Evolutionary conservation across 73 alveolate genomes (phyloP), one percentile per base, ranked within the genome.

Genomic region (Durusdinium trenchii): DNA sequence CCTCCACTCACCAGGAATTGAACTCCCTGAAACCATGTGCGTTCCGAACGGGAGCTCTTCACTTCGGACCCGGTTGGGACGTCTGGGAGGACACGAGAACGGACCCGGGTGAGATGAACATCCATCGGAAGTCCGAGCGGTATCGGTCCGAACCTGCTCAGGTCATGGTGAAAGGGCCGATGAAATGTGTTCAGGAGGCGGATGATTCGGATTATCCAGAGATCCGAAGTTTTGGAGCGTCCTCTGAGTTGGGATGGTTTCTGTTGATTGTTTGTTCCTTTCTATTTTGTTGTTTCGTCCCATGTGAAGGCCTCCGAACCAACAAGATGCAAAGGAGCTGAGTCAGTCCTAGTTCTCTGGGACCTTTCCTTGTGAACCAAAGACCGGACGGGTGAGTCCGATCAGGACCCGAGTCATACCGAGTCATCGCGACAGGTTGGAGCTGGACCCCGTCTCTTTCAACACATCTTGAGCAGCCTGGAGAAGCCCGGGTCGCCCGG

Each of bases 391-490:
- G 18, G 7, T 62, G 18, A 26, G 76, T 35, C 43, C 14, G 38
- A 20, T 62, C 40, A 10, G 14, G 5, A 4, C 43, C 79, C 79
- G 9, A 32, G 42, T 2, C 1, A 3, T 43, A 64, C n/a, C 42
- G 79, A 18, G 42, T 32, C 10, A 16, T 30, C 46, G 40, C 45
- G 16, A 6, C 0, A 86, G 95, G 95, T 84, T 28, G 95, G 95
- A 32, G 46, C 52, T 35, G 95, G 95, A 60, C 47, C 69, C 36
- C 83, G 95, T 6, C 35, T 87, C 30, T 62, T 87, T 67, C 95
- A 87, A 64, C 95, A 87, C 85, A 73, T 45, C 50, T 47, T 62
- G 69, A 71, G 54, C 30, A 84, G 95, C 50, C 84, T 87, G 48
- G 85, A 61, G 52, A 87, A 87, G 95, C n/a, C 23, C 43, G 83